Evolutionary conservation across 441 rosid species (phyloP), one percentile per base, ranked within the genome.

Genomic region (Biscutella laevigata): DNA sequence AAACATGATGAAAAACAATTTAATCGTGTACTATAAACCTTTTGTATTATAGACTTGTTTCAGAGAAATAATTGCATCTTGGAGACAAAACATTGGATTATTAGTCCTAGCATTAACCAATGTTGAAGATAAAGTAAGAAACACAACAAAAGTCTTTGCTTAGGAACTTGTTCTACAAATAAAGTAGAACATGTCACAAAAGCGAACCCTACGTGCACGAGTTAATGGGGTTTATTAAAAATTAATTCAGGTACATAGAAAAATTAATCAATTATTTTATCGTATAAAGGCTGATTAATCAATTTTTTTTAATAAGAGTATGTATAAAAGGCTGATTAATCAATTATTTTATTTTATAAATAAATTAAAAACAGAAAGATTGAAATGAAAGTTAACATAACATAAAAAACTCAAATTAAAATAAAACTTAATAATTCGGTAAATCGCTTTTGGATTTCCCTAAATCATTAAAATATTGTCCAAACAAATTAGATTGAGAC

Each of bases 131-230:
- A 58, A 19, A 27, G 29, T 58, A 36, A 15, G 43, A 43, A 24
- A 21, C 20, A 24, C 54, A 57, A 26, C 57, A 12, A 28, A 30
- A 60, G 57, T 60, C 58, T 40, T 60, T 60, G 58, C 65, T 60
- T 60, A 16, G 65, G 51, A 25, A 50, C 51, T 60, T 60, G 51
- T 50, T 50, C 50, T 50, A 17, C 4, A 3, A 2, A 24, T 24
- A 29, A 50, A 50, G 51, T 33, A 16, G 43, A 32, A 30, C 13
- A 30, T 0, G 26, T 38, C 25, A 59, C 26, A 29, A 40, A 50
- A 40, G 21, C 13, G 43, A 30, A 30, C 35, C 65, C 58, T 60
- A 49, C 28, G 15, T 49, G 57, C 50, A 39, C 42, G 43, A 38
- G 40, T 38, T 21, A 39, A 39, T 49, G 64, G 25, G 17, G 32